Base-by-base conservation (phyloP, 1,284 basidiomycete species). In the Melampsora americana region DNA sequence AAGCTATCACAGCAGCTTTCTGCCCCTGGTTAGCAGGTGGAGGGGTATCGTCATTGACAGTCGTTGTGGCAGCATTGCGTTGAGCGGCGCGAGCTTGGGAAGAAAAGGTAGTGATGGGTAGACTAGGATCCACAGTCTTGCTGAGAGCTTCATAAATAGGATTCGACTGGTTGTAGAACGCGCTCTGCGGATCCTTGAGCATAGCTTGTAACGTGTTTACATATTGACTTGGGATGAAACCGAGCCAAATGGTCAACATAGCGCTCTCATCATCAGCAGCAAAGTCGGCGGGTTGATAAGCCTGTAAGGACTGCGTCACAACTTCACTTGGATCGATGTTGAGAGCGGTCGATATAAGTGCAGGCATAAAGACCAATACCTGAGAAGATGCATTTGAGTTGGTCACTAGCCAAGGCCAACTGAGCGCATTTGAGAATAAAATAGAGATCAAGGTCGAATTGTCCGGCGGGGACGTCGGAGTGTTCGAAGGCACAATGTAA, bases 201-300 rank as follows among this genome's bases (percentile, higher is more conserved):
- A 79, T 79, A 1, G 79, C 76, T 66, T 73, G 67, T 48, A 85
- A 81, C 12, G 82, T 83, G 44, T 80, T 78, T 68, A 84, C 83
- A 50, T 82, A 78, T 66, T 78, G 71, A 16, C 78, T 77, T 16
- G 84, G 84, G 66, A 85, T 83, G 77, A 83, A 84, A 5, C 82
- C 84, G 16, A 84, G 79, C 81, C 83, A 84, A 69, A 83, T 81
- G 9, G 84, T 84, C 60, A 84, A 80, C 12, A 84, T 79, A 9
- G 79, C 78, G 3, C 79, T 77, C 26, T 30, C 56, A 56, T 80
- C 78, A 18, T 79, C 78, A 1, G 82, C 82, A 70, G 82, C 80
- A 79, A 81, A 82, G 1, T 80, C 75, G 1, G 82, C 83, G 5
- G 84, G 83, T 69, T 83, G 81, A 78, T 84, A 84, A 4, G 83